Evolutionary conservation across 2,329 filamentous ascomycete species (phyloP), one percentile per base, ranked within the genome.

Genomic region (Alternaria sp.): DNA sequence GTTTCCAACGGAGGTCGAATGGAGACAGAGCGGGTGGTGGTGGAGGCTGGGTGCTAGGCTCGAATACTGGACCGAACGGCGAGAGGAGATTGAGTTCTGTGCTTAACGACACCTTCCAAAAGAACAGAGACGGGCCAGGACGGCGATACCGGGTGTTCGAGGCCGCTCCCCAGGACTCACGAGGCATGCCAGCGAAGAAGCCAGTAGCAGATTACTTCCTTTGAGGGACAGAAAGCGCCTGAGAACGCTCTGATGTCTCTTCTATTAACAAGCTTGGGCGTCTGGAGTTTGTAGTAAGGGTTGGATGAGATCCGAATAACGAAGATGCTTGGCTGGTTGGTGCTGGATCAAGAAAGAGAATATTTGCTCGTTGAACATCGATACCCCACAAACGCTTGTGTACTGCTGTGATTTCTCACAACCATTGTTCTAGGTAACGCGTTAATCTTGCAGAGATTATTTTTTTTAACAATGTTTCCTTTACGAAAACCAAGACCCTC

Each of bases 111-210:
- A 57, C 81, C 77, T 75, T 83, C 77, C 72, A 69, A 54, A 60
- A 62, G 36, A 78, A 82, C 34, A 72, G 81, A 41, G 77, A 80
- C 58, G 93, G 93, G 1, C 95, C 95, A 1, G 95, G 93, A 3
- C 85, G 95, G 70, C 84, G 95, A 67, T 99, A 99, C 79, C 84
- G 94, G 34, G 94, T 99, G 9, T 99, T 99, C 75, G 93, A 98
- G 72, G 95, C 95, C 0, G 95, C 95, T 53, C 93, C 95, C 51
- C 95, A 99, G 80, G 95, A 98, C 77, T 93, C 90, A 2, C 86
- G 95, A 70, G 95, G 95, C 4, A 99, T 99, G 95, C 95, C 95
- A 58, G 95, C 95, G 3, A 99, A 99, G 85, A 98, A 98, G 79
- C 95, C 95, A 3, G 92, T 97, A 52, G 93, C 93, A 13, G 94